Evolutionary conservation across 352 stramenopile species (phyloP).

Genomic region (Hyaloperonospora brassicae): DNA sequence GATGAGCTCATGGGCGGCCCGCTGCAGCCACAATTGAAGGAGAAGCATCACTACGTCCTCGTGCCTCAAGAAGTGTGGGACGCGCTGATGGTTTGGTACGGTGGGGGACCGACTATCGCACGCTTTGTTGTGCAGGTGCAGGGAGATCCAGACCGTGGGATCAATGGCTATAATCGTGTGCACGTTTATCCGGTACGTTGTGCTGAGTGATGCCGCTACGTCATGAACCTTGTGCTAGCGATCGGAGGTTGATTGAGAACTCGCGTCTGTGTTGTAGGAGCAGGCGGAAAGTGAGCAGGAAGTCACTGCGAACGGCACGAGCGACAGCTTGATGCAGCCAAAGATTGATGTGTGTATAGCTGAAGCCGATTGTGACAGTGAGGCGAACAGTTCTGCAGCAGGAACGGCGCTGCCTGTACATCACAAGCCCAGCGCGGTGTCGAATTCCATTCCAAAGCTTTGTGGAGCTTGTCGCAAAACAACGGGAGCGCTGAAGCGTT

Average conservation of each 20-base stretch:
- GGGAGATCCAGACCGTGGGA: slow-evolving; percentile 45
- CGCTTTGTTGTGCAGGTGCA: slow-evolving; percentile 59
- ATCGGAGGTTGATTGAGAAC: slow-evolving; percentile 1
- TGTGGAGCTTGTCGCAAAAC: slow-evolving; percentile 54
- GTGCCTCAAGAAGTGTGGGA: slow-evolving; percentile 75
- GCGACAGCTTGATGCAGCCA: slow-evolving; percentile 6
- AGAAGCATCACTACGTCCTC: slow-evolving; percentile 69
- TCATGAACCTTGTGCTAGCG: background rate
- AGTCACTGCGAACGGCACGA: slow-evolving; percentile 10
- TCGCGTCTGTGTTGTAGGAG: slow-evolving; percentile 24
- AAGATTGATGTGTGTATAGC: slow-evolving; percentile 10
- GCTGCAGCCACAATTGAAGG: slow-evolving; percentile 55
- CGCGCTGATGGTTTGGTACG: slow-evolving; percentile 58
- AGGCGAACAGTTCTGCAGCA: slow-evolving; percentile 1
- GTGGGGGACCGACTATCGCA: slow-evolving; percentile 56
- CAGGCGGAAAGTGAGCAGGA: slow-evolving; percentile 25
- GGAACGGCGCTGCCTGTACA: slow-evolving; percentile 25
- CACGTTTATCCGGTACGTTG: slow-evolving; percentile 54
- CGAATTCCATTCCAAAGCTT: slow-evolving; percentile 39
- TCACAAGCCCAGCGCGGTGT: slow-evolving; percentile 22
- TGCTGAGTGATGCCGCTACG: background rate
- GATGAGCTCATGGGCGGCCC: slow-evolving; percentile 64
- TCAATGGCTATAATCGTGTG: slow-evolving; percentile 50
- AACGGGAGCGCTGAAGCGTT: slow-evolving; percentile 50
- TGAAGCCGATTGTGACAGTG: slow-evolving; percentile 14